phyloP scores from a whole-genome alignment of 139 green algal species.

The Medakamo hakoo region DNA sequence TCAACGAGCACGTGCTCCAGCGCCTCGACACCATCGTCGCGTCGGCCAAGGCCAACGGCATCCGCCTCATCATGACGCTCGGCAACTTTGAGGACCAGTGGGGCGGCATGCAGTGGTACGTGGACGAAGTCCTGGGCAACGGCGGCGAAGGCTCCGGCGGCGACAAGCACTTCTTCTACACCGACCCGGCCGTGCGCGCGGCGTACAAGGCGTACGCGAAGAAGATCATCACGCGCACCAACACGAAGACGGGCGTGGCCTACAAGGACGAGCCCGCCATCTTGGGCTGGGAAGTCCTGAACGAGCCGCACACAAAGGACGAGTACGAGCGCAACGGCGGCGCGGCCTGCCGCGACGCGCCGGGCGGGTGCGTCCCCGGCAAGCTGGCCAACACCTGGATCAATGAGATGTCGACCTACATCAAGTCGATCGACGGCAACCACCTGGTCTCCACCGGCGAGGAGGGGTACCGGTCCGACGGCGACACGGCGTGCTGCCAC shows the following conservation, averaged over 20 bases:
- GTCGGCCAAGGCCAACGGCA: slow-evolving; percentile 13
- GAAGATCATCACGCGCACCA: slow-evolving; percentile 10
- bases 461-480: background rate
- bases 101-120: slow-evolving; percentile 19
- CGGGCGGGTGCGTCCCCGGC: background rate
- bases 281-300: slow-evolving; percentile 19
- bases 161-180: slow-evolving; percentile 21
- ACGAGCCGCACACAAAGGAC: slow-evolving; percentile 17
- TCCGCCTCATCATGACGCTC: slow-evolving; percentile 25
- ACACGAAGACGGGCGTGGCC: slow-evolving; percentile 10
- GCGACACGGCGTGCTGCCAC: background rate
- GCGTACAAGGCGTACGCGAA: slow-evolving; percentile 7
- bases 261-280: slow-evolving; percentile 24
- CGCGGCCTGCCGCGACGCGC: background rate
- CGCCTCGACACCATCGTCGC: slow-evolving; percentile 30
- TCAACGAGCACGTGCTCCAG: slow-evolving; percentile 27
- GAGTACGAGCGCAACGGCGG: slow-evolving; percentile 2
- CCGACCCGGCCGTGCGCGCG: background rate
- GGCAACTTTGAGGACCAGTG: slow-evolving; percentile 23
- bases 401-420: slow-evolving; percentile 23
- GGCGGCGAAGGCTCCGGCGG: background rate
- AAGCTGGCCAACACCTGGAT: slow-evolving; percentile 16
- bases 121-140: slow-evolving; percentile 10
- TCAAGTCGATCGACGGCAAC: slow-evolving; percentile 35
- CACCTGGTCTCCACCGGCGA: slow-evolving; percentile 26